Percentiles rank a stretch among this genome's conserved stretches.
These are phyloP conservation scores for Neobulgaria alba DNA, from an alignment of 2,329 filamentous ascomycete species.

Conservation along the genomic window DNA sequence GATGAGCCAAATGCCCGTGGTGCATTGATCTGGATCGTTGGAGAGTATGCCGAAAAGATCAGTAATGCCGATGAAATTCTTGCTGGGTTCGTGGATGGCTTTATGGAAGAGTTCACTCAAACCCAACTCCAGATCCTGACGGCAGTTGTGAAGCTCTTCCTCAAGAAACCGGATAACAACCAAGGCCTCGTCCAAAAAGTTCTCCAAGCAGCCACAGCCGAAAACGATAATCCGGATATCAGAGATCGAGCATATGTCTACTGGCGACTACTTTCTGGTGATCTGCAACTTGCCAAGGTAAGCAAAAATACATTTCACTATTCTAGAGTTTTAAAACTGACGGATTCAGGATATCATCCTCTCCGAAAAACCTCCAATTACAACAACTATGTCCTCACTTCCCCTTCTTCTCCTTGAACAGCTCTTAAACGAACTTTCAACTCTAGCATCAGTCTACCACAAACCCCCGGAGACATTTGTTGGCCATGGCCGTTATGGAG, in stretches of 20 bases:
- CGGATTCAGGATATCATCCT: constrained; percentile 66
- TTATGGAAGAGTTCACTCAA: constrained; percentile 95
- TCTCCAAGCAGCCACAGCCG: constrained; percentile 81
- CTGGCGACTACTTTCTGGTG: constrained; percentile 90
- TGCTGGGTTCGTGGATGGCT: constrained; percentile 82
- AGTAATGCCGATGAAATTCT: constrained; percentile 96
- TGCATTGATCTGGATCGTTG: constrained; percentile 96
- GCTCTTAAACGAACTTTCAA: constrained; percentile 86
- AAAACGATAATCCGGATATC: constrained; percentile 97
- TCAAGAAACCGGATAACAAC: constrained; percentile 90
- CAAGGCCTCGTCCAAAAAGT: constrained; percentile 92
- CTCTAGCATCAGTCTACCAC: constrained; percentile 94
- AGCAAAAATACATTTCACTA: constrained; percentile 13
- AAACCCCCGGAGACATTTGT: constrained; percentile 98
- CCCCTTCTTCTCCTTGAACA: constrained; percentile 78
- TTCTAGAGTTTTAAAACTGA: constrained; percentile 19
- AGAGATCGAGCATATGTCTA: constrained; percentile 96
- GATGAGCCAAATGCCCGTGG: constrained; percentile 89
- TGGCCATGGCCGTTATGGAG: constrained; percentile 86
- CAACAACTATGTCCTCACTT: constrained; percentile 85
- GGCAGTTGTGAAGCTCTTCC: constrained; percentile 91
- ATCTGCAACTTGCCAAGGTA: constrained; percentile 83
- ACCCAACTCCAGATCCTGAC: constrained; percentile 98
- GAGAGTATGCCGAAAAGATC: constrained; percentile 98
- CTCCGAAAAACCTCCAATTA: constrained; percentile 88